Conservation (phyloP, 352 stramenopile species). For the Lagenidium sp. region DNA sequence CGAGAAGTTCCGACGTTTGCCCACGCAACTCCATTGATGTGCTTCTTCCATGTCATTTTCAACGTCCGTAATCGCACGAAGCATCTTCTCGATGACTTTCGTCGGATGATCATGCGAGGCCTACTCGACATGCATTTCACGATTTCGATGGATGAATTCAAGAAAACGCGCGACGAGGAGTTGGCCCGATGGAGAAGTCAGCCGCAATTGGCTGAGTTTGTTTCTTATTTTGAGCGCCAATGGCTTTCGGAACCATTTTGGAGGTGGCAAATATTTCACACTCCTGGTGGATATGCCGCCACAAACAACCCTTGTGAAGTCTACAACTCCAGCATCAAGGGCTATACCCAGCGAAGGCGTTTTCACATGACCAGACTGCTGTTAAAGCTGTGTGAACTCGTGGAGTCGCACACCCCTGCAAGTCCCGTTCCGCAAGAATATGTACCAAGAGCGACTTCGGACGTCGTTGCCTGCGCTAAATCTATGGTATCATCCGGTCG, state of each 20-base stretch:
- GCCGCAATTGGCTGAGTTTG: not conserved
- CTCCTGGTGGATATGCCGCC: not conserved
- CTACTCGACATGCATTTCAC: not conserved
- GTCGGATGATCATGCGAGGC: not conserved
- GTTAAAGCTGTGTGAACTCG: no score
- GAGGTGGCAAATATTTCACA: constrained; percentile 9
- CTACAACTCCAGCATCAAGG: constrained; percentile 8
- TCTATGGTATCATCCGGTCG: no score
- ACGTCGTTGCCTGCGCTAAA: no score
- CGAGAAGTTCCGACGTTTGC: no score
- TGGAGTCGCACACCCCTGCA: no score
- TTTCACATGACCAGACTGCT: constrained; percentile 8
- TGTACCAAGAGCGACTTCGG: no score
- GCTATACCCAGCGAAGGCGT: constrained; percentile 1
- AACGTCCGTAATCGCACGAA: not conserved
- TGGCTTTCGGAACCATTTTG: constrained; percentile 1
- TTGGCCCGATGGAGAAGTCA: not conserved
- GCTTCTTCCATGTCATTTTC: not conserved
- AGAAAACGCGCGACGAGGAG: not conserved
- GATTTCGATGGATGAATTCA: not conserved
- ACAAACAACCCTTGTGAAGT: constrained; percentile 7
- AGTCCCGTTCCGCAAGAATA: no score
- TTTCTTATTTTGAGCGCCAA: not conserved
- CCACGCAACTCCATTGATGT: not conserved
- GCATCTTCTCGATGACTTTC: not conserved